Evolutionary conservation across 805 yeast species (phyloP), one percentile per base, ranked within the genome.

Genomic region (Lachancea cidri): DNA sequence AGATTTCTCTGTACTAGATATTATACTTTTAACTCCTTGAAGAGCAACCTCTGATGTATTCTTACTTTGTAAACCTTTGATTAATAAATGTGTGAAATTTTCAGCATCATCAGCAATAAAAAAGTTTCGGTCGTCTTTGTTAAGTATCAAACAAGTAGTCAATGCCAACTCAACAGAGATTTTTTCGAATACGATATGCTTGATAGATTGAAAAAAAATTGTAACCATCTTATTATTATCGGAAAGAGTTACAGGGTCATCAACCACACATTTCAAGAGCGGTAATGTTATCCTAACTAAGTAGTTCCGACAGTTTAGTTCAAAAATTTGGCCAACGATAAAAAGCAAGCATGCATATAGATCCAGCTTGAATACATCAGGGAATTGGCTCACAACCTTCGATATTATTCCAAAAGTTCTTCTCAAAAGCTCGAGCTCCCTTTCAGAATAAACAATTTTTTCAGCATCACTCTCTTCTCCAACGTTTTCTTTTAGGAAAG

Each of bases 281-380:
- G 79, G 76, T 13, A 80, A 53, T 15, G 80, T 55, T 4, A 72
- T 67, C 0, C 86, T 78, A 11, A 77, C 67, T 6, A 78, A 53
- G 50, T 65, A 57, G 43, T 65, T 64, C 30, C 68, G 68, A 33
- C 22, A 67, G 64, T 39, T 60, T 52, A 44, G 53, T 51, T 76
- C 73, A 54, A 74, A 76, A 38, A 83, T 66, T 50, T 71, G 68
- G 5, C 82, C 76, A 43, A 83, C 73, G 5, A 83, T 71, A 51
- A 73, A 81, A 17, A 89, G 61, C 30, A 84, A 53, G 52, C 95
- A 81, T 0, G 89, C 73, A 54, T 77, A 77, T 20, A 91, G 64
- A 57, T 91, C 98, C 9, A 68, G 60, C 49, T 77, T 77, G 35
- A 86, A 83, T 15, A 82, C 70, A 18, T 70, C 76, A 0, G 94